These are phyloP conservation scores for Eucalyptus regnans DNA, from an alignment of 345 rosid species.

Conservation along the genomic window DNA sequence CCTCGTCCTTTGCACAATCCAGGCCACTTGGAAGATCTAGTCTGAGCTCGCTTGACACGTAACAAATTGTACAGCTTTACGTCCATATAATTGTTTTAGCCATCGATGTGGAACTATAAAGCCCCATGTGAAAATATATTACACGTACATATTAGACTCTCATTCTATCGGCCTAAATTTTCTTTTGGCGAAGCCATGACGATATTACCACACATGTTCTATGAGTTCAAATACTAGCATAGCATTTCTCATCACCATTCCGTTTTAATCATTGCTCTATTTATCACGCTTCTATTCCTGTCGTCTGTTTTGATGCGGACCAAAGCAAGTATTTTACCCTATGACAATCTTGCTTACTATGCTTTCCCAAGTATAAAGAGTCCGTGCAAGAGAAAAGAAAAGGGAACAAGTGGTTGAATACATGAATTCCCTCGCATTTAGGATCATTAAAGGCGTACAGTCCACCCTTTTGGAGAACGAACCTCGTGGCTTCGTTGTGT, in stretches of 20 bases:
- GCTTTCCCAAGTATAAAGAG: background rate
- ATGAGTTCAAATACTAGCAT: background rate
- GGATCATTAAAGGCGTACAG: background rate
- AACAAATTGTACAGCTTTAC: background rate
- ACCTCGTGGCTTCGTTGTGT: background rate
- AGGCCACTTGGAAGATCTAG: background rate
- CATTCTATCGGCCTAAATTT: background rate
- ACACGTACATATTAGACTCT: background rate
- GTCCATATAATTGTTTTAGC: background rate
- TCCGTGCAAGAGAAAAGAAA: background rate
- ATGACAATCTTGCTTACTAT: background rate
- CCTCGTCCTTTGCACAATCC: background rate
- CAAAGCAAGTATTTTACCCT: background rate
- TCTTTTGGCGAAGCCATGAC: background rate
- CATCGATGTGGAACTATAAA: background rate
- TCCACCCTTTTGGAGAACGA: background rate
- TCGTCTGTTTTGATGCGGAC: background rate
- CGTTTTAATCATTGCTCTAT: background rate
- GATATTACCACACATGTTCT: background rate
- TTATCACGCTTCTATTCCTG: background rate
- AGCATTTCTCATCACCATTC: background rate
- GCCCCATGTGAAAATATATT: accelerated
- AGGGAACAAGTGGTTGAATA: too few relatives aligned
- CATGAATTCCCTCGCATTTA: background rate
- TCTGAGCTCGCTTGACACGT: background rate